Percentiles rank a stretch among this genome's conserved stretches.
phyloP scores from a whole-genome alignment of 305 asterid species.

The Fraxinus paxiana region DNA sequence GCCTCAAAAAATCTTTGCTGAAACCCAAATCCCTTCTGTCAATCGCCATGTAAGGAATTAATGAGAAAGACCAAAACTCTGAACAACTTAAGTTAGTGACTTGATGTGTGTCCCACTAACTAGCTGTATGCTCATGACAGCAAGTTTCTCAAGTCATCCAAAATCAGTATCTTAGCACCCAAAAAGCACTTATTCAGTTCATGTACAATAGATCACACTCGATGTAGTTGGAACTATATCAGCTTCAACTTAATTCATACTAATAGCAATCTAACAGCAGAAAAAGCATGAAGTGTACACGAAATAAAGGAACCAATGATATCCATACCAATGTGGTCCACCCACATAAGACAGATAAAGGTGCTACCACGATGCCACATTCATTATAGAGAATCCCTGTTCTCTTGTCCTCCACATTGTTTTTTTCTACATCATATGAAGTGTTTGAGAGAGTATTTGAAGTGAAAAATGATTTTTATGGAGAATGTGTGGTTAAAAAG shows the following conservation, averaged over 20 bases:
- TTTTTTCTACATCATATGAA: neutral
- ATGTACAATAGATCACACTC: neutral
- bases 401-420: conserved; percentile 12
- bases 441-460: no score
- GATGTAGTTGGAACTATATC: neutral
- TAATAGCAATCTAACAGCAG: neutral
- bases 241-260: neutral
- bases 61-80: neutral
- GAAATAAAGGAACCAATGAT: neutral
- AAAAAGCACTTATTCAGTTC: neutral
- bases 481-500: no score
- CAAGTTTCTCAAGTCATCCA: neutral
- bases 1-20: neutral
- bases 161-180: neutral
- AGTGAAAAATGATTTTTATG: no score
- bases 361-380: conserved; percentile 2
- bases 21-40: neutral
- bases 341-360: neutral
- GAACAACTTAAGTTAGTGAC: neutral
- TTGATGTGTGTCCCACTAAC: neutral
- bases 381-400: conserved; percentile 13
- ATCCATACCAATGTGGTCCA: neutral
- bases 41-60: neutral
- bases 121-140: neutral
- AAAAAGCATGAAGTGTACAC: neutral